phyloP scores from a whole-genome alignment of 2,329 filamentous ascomycete species.

The Calonectria multiphialidica region DNA sequence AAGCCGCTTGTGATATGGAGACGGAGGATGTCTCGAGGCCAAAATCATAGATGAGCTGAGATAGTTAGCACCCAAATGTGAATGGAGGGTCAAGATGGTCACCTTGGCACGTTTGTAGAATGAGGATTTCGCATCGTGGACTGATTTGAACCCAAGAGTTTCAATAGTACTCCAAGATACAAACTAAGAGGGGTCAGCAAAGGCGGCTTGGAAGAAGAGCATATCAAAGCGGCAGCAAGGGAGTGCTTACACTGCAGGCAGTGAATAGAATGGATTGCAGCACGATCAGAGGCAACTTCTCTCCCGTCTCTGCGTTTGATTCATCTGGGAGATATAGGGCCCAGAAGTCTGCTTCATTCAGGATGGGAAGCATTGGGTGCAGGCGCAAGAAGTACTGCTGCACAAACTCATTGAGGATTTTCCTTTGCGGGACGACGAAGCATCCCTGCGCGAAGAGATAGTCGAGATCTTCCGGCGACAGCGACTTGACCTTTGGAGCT shows the following conservation, averaged over 20 bases:
- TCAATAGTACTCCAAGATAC: slow-evolving; percentile 32
- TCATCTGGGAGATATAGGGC: slow-evolving; percentile 35
- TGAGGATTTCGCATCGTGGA: slow-evolving; percentile 39
- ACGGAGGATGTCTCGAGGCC: slow-evolving; percentile 38
- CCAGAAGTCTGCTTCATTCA: slow-evolving; percentile 43
- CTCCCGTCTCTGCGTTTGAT: slow-evolving; percentile 2
- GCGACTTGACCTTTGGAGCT: slow-evolving; percentile 30
- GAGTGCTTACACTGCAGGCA: slow-evolving; percentile 30
- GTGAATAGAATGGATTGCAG: slow-evolving; percentile 40
- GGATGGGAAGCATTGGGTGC: slow-evolving; percentile 44
- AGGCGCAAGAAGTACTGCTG: slow-evolving; percentile 45
- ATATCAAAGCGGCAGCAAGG: not conserved
- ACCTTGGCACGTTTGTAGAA: slow-evolving; percentile 42
- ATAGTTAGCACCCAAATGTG: not conserved
- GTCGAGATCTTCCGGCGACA: slow-evolving; percentile 37
- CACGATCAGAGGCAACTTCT: slow-evolving; percentile 36
- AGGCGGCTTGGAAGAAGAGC: not conserved
- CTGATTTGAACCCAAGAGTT: slow-evolving; percentile 36
- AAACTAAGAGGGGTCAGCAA: slow-evolving; percentile 14
- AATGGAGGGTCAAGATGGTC: not conserved
- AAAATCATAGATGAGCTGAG: slow-evolving; percentile 40
- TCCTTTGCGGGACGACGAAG: slow-evolving; percentile 41
- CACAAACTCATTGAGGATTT: slow-evolving; percentile 42
- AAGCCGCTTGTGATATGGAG: slow-evolving; percentile 38
- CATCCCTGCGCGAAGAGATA: slow-evolving; percentile 43